Conservation (phyloP, 768 basidiomycete genomes). For the Scleroderma bovista region DNA sequence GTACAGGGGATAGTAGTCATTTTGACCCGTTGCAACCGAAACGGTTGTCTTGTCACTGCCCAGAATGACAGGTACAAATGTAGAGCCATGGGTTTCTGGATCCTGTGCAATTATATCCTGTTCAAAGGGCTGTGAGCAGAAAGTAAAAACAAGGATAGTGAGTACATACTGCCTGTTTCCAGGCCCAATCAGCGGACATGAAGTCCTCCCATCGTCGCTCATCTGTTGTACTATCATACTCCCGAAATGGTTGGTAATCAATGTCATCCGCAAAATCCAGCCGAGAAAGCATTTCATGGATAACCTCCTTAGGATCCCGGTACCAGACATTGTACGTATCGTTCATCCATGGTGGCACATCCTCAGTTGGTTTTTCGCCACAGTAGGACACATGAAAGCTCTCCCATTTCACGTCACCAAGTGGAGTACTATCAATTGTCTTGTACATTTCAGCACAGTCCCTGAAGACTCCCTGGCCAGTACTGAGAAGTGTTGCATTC, state of each 20-base stretch:
- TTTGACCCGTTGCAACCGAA: slow-evolving; percentile 11
- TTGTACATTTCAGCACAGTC: slow-evolving; percentile 16
- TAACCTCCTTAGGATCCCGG: slow-evolving; percentile 12
- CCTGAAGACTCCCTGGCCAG: slow-evolving; percentile 14
- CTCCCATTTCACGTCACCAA: slow-evolving; percentile 27
- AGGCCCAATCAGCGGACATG: slow-evolving; percentile 11
- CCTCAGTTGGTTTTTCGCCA: slow-evolving; percentile 8
- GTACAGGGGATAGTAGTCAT: slow-evolving; percentile 15
- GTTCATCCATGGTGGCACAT: slow-evolving; percentile 23
- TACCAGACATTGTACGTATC: slow-evolving; percentile 24
- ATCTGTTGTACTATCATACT: slow-evolving; percentile 4
- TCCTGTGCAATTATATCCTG: slow-evolving; percentile 17
- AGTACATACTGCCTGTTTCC: slow-evolving; percentile 7
- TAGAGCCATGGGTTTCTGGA: slow-evolving; percentile 4
- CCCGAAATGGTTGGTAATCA: slow-evolving; percentile 11
- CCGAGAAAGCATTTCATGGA: slow-evolving; percentile 15
- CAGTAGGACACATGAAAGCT: slow-evolving; percentile 12
- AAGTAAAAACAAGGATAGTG: neutral
- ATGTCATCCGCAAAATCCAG: slow-evolving; percentile 17
- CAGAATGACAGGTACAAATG: slow-evolving; percentile 11
- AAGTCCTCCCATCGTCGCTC: neutral
- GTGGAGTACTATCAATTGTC: slow-evolving; percentile 20
- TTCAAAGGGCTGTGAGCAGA: neutral
- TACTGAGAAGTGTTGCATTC: slow-evolving; percentile 9
- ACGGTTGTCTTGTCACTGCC: slow-evolving; percentile 16